Conservation (phyloP, 75 land plant species). For the Pinus albicaulis region DNA sequence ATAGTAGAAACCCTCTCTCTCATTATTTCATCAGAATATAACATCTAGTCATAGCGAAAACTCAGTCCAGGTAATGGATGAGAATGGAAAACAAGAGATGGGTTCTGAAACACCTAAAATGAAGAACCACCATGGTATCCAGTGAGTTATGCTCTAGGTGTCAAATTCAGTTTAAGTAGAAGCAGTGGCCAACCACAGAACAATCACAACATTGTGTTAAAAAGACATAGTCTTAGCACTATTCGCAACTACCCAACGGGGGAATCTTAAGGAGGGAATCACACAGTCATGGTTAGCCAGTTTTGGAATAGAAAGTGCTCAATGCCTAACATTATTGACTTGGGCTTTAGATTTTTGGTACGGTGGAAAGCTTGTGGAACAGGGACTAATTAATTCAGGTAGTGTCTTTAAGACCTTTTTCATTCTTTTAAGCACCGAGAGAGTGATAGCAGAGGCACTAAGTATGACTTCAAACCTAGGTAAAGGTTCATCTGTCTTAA, state of each 20-base stretch:
- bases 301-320: slow-evolving; percentile 49
- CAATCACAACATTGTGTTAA: slow-evolving; percentile 72
- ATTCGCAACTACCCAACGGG: slow-evolving; percentile 19
- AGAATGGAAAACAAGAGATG: no score
- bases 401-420: slow-evolving; percentile 64
- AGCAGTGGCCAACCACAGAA: slow-evolving; percentile 66
- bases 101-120: no score
- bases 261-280: slow-evolving; percentile 33
- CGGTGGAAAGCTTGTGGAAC: slow-evolving; percentile 48
- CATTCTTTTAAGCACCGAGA: slow-evolving; percentile 57
- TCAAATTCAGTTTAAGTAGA: no score
- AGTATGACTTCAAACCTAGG: slow-evolving; percentile 71
- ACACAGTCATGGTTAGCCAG: slow-evolving; percentile 56
- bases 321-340: slow-evolving; percentile 29
- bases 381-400: slow-evolving; percentile 21
- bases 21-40: no score
- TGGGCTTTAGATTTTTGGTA: slow-evolving; percentile 70
- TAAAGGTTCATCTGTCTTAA: slow-evolving; percentile 49
- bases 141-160: no score
- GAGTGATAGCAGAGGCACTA: slow-evolving; percentile 75
- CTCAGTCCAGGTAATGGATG: no score
- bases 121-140: no score
- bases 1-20: no score
- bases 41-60: no score
- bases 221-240: slow-evolving; percentile 42